Base-by-base conservation (phyloP, 23 red algal genomes). In the Gracilaria vermiculophylla region DNA sequence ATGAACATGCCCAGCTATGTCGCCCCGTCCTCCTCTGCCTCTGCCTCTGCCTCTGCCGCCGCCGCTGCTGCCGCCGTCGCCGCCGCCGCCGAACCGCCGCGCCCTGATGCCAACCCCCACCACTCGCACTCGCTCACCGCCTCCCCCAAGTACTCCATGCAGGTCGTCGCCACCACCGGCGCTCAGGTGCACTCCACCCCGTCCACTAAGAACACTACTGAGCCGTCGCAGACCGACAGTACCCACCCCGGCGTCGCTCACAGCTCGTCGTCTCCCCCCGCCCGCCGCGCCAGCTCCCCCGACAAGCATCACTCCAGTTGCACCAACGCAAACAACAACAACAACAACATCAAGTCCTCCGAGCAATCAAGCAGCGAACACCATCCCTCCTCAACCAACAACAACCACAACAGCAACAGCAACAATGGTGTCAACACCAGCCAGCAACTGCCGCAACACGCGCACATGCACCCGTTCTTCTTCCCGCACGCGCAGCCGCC, bases 1-100 rank as follows among this genome's bases (percentile, higher is more conserved):
- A 72, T 85, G 67, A 92, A 83, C 69, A 83, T 88, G 84, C 88
- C 88, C 33, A 83, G 57, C 27, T 83, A 72, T 39, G 78, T 83
- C 44, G 76, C 88, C 0, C 28, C 88, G 5, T 23, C 14, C 50
- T 14, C 60, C 3, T 34, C 40, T 33, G 50, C 77, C 35, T 28
- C 33, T n/a, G n/a, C n/a, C n/a, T n/a, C n/a, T n/a, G n/a, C n/a
- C n/a, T n/a, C n/a, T n/a, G n/a, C n/a, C n/a, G n/a, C n/a, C n/a
- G n/a, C n/a, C n/a, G n/a, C n/a, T n/a, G n/a, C n/a, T n/a, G n/a
- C n/a, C n/a, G n/a, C n/a, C n/a, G n/a, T n/a, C n/a, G n/a, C n/a
- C n/a, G n/a, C n/a, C n/a, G n/a, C n/a, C n/a, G n/a, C n/a, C n/a
- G n/a, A n/a, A n/a, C n/a, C n/a, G n/a, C n/a, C n/a, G n/a, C n/a